Percentiles rank a stretch among this genome's conserved stretches.
Conservation (phyloP, 768 basidiomycete genomes). For the Leccinum barrowsii region DNA sequence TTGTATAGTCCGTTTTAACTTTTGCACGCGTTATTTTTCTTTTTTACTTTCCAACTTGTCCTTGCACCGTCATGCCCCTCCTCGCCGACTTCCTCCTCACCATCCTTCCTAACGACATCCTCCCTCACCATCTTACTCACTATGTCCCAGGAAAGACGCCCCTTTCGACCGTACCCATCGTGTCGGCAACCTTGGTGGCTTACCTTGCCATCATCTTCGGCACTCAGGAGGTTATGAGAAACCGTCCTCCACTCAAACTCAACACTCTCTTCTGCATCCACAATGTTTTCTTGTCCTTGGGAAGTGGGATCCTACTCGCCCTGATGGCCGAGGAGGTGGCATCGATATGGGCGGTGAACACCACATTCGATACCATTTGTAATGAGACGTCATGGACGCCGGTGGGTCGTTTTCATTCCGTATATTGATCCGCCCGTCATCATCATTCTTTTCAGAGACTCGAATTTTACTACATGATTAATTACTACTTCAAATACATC, state of each 20-base stretch:
- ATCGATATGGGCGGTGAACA: slow-evolving; percentile 71
- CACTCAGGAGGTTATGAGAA: slow-evolving; percentile 80
- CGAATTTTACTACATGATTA: slow-evolving; percentile 97
- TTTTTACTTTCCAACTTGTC: slow-evolving; percentile 23
- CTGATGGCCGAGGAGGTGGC: slow-evolving; percentile 90
- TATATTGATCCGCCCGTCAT: slow-evolving; percentile 1
- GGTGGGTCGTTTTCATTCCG: slow-evolving; percentile 45
- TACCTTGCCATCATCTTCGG: slow-evolving; percentile 92
- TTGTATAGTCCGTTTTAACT: slow-evolving; percentile 27
- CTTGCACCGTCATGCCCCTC: slow-evolving; percentile 52
- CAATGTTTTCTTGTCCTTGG: slow-evolving; percentile 83
- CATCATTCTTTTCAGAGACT: slow-evolving; percentile 52
- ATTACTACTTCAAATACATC: slow-evolving; percentile 98
- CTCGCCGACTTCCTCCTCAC: slow-evolving; percentile 72
- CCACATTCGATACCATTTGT: slow-evolving; percentile 78
- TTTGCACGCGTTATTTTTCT: slow-evolving; percentile 7
- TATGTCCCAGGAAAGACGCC: slow-evolving; percentile 60
- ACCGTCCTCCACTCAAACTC: slow-evolving; percentile 67
- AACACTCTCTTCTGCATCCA: slow-evolving; percentile 84
- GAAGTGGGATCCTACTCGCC: slow-evolving; percentile 79
- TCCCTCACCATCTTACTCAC: slow-evolving; percentile 35
- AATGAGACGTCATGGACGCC: slow-evolving; percentile 76
- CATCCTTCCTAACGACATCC: slow-evolving; percentile 46
- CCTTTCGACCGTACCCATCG: slow-evolving; percentile 59
- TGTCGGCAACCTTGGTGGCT: slow-evolving; percentile 61